Percentiles rank a stretch among this genome's conserved stretches.
Conservation (phyloP, 2,329 filamentous ascomycete species). For the Aspergillus neoniger region DNA sequence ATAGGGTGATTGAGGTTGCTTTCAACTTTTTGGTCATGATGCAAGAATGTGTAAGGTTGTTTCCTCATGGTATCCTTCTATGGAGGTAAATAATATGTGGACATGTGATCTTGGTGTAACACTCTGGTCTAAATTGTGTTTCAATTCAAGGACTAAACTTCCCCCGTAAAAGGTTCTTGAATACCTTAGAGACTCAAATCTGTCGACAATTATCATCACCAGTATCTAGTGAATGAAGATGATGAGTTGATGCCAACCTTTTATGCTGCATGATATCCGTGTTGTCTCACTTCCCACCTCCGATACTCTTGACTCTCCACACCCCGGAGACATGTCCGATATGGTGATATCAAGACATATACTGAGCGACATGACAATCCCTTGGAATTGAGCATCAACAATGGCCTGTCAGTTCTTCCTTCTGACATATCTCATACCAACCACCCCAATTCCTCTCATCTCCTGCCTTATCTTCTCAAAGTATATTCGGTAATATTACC, state of each 20-base stretch:
- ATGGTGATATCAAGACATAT: background rate
- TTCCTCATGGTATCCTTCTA: too few species aligned
- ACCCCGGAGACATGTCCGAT: background rate
- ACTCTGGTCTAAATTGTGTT: background rate
- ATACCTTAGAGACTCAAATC: background rate
- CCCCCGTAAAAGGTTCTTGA: background rate
- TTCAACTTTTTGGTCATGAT: too few species aligned
- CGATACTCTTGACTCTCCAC: background rate
- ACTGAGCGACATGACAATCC: background rate
- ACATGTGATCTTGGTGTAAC: background rate
- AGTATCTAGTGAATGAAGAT: background rate
- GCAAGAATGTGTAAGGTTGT: background rate
- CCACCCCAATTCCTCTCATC: background rate
- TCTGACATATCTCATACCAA: background rate
- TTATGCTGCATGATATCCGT: background rate
- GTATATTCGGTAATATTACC: conserved; percentile 21
- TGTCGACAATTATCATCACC: background rate
- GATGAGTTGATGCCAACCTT: background rate
- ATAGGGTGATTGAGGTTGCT: too few species aligned
- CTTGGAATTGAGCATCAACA: background rate
- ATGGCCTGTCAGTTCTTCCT: background rate
- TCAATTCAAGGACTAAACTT: background rate
- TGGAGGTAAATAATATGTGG: background rate
- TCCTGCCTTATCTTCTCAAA: background rate
- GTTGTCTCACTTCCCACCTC: background rate